Evolutionary conservation across 2,329 filamentous ascomycete species (phyloP).

Genomic region (Xylaria sp.): DNA sequence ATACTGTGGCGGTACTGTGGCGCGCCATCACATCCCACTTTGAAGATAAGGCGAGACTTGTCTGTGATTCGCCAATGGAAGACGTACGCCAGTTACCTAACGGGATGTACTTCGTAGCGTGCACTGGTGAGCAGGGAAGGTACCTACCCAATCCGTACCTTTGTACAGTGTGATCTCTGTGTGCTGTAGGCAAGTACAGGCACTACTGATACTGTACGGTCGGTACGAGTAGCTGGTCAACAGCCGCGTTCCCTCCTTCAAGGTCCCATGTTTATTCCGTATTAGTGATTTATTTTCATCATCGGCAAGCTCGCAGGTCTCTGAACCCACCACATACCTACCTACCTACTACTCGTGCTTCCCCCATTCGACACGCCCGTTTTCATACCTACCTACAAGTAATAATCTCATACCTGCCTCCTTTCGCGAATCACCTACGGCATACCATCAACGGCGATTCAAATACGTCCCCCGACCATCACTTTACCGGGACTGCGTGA

Average conservation of each 20-base stretch:
- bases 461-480: neutral
- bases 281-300: slow-evolving; percentile 10
- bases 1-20: slow-evolving; percentile 12
- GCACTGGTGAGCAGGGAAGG: neutral
- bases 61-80: neutral
- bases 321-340: slow-evolving; percentile 1
- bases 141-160: neutral
- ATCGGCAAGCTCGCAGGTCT: slow-evolving; percentile 3
- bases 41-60: neutral
- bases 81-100: neutral
- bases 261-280: neutral
- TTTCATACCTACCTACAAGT: neutral
- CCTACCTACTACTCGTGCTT: neutral
- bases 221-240: neutral
- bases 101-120: neutral
- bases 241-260: neutral
- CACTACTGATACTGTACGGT: no score
- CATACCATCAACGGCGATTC: neutral
- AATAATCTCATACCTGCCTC: neutral
- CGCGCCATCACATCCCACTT: neutral
- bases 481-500: no score
- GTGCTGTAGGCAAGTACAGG: no score
- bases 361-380: neutral
- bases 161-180: neutral
- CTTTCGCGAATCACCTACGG: neutral